Percentiles rank a stretch among this genome's conserved stretches.
Conservation (phyloP, 768 basidiomycete species). For the Rossbeevera mucosa region DNA sequence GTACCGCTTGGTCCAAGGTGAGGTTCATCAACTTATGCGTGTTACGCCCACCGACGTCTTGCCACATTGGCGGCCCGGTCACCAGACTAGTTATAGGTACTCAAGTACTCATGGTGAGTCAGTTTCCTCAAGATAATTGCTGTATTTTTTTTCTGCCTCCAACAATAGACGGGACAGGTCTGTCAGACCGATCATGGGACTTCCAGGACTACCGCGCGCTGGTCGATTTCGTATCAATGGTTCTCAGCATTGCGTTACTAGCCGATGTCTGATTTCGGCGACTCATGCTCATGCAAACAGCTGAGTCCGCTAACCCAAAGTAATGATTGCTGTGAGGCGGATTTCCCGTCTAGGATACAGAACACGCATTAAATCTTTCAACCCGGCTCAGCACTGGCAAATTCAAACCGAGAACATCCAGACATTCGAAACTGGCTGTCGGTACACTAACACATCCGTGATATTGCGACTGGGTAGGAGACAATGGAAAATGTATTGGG, state of each 20-base stretch:
- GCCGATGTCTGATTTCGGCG: neutral
- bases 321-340: neutral
- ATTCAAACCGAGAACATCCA: slow-evolving; percentile 1
- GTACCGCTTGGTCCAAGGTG: neutral
- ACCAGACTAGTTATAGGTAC: neutral
- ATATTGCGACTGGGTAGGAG: slow-evolving; percentile 8
- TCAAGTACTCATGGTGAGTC: neutral
- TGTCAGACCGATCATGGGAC: neutral
- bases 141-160: neutral
- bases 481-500: slow-evolving; percentile 16
- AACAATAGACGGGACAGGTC: neutral
- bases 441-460: slow-evolving; percentile 16
- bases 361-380: neutral
- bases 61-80: neutral
- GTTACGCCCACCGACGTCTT: neutral
- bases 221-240: neutral
- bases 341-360: neutral
- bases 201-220: neutral
- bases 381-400: neutral
- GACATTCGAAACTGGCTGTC: slow-evolving; percentile 13
- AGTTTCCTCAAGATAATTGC: neutral
- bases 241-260: neutral
- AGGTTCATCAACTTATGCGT: neutral
- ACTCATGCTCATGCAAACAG: neutral
- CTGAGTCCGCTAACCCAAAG: neutral